Conservation (phyloP, 495 filamentous ascomycete genomes). For the Aspergillus bertholletiae region DNA sequence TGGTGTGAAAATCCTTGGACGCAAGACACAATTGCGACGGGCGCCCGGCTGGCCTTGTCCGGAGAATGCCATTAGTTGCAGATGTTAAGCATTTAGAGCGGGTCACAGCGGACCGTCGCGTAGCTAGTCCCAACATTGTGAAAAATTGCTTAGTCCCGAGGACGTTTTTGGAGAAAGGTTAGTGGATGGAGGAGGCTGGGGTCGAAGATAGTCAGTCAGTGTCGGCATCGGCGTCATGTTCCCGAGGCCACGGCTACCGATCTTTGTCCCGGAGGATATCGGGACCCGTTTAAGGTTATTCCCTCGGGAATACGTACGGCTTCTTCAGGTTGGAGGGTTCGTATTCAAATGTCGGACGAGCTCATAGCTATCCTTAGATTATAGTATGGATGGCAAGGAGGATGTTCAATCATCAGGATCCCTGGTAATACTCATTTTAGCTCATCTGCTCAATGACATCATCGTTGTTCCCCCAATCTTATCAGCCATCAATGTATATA, state of each 20-base stretch:
- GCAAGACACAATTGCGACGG: neutral
- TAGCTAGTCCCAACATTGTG: constrained; percentile 17
- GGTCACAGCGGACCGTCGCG: constrained; percentile 14
- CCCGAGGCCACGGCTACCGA: neutral
- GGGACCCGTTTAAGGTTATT: neutral
- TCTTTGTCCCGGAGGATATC: neutral
- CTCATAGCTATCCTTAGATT: neutral
- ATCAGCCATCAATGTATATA: neutral
- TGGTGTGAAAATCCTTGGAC: constrained; percentile 26
- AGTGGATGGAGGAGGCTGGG: neutral
- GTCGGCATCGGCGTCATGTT: too few species aligned
- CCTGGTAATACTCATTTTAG: too few species aligned
- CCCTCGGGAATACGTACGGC: too few species aligned
- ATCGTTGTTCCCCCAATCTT: neutral
- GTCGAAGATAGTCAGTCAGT: too few species aligned
- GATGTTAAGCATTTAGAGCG: constrained; percentile 11
- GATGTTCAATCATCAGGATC: neutral
- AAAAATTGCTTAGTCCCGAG: neutral
- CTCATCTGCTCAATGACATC: neutral
- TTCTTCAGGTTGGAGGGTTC: too few species aligned
- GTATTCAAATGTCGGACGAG: too few species aligned
- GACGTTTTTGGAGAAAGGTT: neutral
- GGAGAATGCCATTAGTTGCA: neutral
- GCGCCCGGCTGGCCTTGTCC: neutral
- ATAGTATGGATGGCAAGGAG: neutral